Conservation (phyloP, 1,139 yeast species). For the Pichia sp. region DNA sequence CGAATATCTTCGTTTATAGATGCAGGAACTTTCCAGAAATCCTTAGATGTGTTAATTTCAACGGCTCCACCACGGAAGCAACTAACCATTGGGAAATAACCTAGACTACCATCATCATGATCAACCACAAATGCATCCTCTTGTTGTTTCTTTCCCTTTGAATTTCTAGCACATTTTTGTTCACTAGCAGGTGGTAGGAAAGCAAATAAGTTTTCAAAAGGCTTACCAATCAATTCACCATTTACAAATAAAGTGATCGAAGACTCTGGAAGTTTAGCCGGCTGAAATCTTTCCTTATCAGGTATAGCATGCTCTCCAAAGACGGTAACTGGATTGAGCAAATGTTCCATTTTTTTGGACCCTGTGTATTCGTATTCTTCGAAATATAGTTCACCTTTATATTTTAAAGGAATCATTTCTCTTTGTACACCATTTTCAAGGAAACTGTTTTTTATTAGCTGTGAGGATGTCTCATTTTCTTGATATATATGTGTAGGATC, state of each 20-base stretch:
- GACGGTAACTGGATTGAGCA: constrained; percentile 64
- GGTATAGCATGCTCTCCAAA: constrained; percentile 57
- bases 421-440: constrained; percentile 39
- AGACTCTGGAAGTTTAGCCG: constrained; percentile 46
- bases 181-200: constrained; percentile 72
- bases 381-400: constrained; percentile 68
- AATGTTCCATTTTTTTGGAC: constrained; percentile 68
- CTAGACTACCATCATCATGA: constrained; percentile 72
- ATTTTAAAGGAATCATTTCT: constrained; percentile 84
- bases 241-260: constrained; percentile 65
- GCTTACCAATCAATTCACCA: constrained; percentile 58
- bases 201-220: constrained; percentile 63
- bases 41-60: constrained; percentile 60
- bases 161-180: constrained; percentile 18
- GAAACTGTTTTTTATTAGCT: constrained; percentile 2
- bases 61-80: constrained; percentile 78
- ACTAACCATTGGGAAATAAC: constrained; percentile 87
- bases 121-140: constrained; percentile 18
- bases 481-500: constrained; percentile 17
- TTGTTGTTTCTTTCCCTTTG: constrained; percentile 29
- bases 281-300: constrained; percentile 34
- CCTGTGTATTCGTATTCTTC: constrained; percentile 83
- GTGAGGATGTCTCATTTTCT: background rate
- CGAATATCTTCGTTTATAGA: constrained; percentile 27
- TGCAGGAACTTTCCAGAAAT: constrained; percentile 41